phyloP scores from a whole-genome alignment of 2,329 filamentous ascomycete species.

The Fusarium anthophilum region DNA sequence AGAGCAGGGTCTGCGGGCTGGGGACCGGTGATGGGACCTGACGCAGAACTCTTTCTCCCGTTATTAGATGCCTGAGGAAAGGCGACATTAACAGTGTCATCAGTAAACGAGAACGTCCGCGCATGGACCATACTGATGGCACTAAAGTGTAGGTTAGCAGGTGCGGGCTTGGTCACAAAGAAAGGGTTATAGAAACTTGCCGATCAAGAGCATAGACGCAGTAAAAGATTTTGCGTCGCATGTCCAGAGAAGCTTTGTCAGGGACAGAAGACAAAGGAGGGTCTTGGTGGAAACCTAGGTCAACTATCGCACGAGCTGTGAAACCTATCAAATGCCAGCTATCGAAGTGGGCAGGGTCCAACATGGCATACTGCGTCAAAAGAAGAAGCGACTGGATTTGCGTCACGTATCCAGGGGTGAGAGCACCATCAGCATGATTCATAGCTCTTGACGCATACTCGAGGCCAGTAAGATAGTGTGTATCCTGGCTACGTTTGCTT shows the following conservation, averaged over 20 bases:
- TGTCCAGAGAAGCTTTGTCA: constrained; percentile 75
- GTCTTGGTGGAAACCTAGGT: constrained; percentile 93
- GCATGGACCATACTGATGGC: constrained; percentile 90
- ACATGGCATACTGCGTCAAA: constrained; percentile 87
- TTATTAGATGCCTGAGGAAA: constrained; percentile 67
- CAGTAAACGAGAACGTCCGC: constrained; percentile 91
- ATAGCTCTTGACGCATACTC: constrained; percentile 72
- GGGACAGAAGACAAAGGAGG: constrained; percentile 75
- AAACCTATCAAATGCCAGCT: constrained; percentile 95
- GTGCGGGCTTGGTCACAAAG: background rate
- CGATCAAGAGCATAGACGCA: constrained; percentile 90
- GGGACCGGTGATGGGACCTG: constrained; percentile 55
- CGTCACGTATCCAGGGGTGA: constrained; percentile 83
- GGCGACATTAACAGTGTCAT: constrained; percentile 85
- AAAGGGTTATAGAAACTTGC: constrained; percentile 56
- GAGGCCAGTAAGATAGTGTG: constrained; percentile 67
- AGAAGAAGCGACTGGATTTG: constrained; percentile 90
- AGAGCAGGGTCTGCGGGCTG: constrained; percentile 74
- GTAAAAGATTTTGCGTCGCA: constrained; percentile 86
- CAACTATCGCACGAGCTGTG: constrained; percentile 85
- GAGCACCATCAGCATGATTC: constrained; percentile 80
- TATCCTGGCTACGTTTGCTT: constrained; percentile 74
- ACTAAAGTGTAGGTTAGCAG: constrained; percentile 55
- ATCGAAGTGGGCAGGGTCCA: constrained; percentile 91
- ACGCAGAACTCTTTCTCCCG: constrained; percentile 54